Conservation (phyloP, 108 stramenopile genomes). For the Schizochytrium sp. region DNA sequence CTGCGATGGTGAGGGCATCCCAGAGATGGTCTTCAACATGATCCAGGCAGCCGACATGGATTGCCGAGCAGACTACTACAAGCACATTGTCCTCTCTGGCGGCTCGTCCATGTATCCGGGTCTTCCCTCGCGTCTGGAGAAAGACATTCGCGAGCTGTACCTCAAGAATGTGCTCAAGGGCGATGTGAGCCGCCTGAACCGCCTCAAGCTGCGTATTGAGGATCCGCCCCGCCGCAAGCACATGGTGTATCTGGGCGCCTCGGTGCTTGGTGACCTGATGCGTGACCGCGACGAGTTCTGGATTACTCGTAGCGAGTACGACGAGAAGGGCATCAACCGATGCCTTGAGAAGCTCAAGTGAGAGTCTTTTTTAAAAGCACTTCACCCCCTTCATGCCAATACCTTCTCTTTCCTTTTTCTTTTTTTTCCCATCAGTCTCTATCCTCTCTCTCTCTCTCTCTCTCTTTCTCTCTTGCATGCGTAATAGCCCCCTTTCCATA, state of each 20-base stretch:
- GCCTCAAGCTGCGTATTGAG: slow-evolving; percentile 56
- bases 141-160: slow-evolving; percentile 54
- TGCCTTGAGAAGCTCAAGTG: slow-evolving; percentile 20
- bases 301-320: slow-evolving; percentile 49
- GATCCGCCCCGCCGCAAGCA: slow-evolving; percentile 63
- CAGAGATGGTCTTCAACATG: slow-evolving; percentile 63
- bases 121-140: slow-evolving; percentile 52
- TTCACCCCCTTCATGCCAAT: too few species aligned
- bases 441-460: too few species aligned
- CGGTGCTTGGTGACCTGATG: slow-evolving; percentile 53
- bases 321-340: slow-evolving; percentile 47
- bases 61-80: slow-evolving; percentile 43
- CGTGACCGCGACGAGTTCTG: slow-evolving; percentile 51
- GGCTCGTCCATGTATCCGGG: slow-evolving; percentile 56
- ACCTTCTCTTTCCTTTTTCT: too few species aligned
- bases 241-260: slow-evolving; percentile 58
- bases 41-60: slow-evolving; percentile 61
- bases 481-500: too few species aligned
- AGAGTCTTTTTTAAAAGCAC: not conserved
- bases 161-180: slow-evolving; percentile 54
- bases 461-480: too few species aligned
- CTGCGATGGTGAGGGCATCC: slow-evolving; percentile 46
- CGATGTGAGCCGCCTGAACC: slow-evolving; percentile 44
- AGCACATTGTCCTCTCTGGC: slow-evolving; percentile 59
- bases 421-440: too few species aligned